Conservation (phyloP, 176 grass and related monocot genomes). For the Zoysia pacifica region DNA sequence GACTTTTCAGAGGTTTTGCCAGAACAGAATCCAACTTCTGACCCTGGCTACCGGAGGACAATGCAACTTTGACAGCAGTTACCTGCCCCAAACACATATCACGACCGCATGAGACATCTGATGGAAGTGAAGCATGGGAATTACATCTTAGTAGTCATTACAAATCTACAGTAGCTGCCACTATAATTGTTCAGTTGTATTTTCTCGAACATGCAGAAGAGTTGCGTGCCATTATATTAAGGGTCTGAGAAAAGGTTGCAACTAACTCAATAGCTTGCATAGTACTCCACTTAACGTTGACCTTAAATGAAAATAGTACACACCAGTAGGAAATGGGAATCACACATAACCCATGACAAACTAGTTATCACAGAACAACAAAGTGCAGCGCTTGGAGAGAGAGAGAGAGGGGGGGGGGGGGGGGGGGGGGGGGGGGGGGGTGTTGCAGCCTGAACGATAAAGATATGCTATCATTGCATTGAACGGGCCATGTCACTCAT, state of each 20-base stretch:
- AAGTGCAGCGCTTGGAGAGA: neutral
- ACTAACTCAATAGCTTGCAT: neutral
- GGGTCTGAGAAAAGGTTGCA: neutral
- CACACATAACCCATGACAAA: neutral
- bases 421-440: neutral
- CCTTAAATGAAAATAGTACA: neutral
- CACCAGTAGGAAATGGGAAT: neutral
- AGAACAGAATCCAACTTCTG: slow-evolving; percentile 94
- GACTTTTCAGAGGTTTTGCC: slow-evolving; percentile 71
- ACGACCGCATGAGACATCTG: slow-evolving; percentile 13
- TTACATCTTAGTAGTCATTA: slow-evolving; percentile 16
- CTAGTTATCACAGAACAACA: slow-evolving; percentile 5
- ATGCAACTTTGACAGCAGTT: slow-evolving; percentile 87
- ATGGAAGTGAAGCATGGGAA: neutral
- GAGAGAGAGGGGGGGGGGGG: too few relatives aligned
- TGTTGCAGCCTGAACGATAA: neutral
- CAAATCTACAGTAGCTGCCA: neutral
- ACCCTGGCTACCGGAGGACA: slow-evolving; percentile 76
- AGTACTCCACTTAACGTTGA: neutral
- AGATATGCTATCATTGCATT: neutral
- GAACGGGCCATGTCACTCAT: neutral
- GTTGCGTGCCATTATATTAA: neutral
- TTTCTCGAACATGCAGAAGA: neutral
- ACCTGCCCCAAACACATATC: slow-evolving; percentile 55
- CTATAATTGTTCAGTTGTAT: too few relatives aligned